Conservation (phyloP, 2,329 filamentous ascomycete genomes). For the Thielaviopsis populi region DNA sequence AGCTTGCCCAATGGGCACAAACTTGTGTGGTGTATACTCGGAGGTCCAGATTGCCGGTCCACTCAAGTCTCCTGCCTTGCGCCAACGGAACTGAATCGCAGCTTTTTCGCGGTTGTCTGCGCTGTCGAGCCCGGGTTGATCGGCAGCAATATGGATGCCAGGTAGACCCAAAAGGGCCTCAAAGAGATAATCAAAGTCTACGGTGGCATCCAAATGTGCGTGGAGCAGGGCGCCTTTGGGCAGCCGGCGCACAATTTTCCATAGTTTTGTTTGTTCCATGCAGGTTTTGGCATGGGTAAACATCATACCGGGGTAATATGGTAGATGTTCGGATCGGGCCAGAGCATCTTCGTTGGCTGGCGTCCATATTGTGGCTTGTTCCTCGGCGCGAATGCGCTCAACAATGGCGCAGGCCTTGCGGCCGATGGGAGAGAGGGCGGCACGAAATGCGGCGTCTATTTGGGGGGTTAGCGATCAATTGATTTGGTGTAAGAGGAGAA, state of each 20-base stretch:
- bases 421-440: slow-evolving; percentile 65
- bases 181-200: slow-evolving; percentile 70
- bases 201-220: slow-evolving; percentile 82
- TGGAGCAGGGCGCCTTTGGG: slow-evolving; percentile 80
- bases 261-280: slow-evolving; percentile 73
- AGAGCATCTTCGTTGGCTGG: slow-evolving; percentile 54
- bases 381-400: slow-evolving; percentile 59
- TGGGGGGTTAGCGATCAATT: slow-evolving; percentile 20
- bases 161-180: slow-evolving; percentile 54
- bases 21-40: slow-evolving; percentile 42
- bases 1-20: slow-evolving; percentile 43
- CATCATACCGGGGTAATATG: slow-evolving; percentile 82
- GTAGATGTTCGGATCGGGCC: slow-evolving; percentile 44
- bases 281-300: slow-evolving; percentile 72
- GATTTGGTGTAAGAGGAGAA: not conserved
- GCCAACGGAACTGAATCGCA: slow-evolving; percentile 47
- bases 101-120: slow-evolving; percentile 38
- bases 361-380: slow-evolving; percentile 65
- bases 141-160: slow-evolving; percentile 57
- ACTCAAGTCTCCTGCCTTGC: slow-evolving; percentile 24
- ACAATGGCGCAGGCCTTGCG: slow-evolving; percentile 66
- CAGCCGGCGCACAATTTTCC: slow-evolving; percentile 71
- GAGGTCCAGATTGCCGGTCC: slow-evolving; percentile 45
- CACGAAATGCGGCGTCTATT: slow-evolving; percentile 51
- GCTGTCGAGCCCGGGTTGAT: slow-evolving; percentile 38